Conservation (phyloP, 352 stramenopile species). For the Phytophthora boehmeriae region DNA sequence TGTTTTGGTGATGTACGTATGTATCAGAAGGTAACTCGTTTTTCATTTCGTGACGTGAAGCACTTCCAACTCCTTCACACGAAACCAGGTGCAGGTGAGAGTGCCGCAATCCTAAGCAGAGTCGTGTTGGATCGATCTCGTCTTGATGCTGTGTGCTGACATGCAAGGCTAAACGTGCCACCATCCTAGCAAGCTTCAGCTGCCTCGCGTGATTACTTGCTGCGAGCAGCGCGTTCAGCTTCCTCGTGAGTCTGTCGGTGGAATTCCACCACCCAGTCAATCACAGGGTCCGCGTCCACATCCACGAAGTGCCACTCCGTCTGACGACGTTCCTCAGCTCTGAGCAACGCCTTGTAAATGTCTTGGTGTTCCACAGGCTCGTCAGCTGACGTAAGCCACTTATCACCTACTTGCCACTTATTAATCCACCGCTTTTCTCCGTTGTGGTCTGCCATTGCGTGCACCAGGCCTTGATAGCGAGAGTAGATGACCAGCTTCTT, state of each 20-base stretch:
- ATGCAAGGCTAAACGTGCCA: too few species aligned
- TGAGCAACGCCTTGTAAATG: constrained; percentile 4
- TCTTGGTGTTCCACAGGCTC: not conserved
- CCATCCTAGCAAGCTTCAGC: too few species aligned
- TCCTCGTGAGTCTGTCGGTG: not conserved
- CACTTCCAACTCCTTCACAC: too few species aligned
- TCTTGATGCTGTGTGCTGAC: too few species aligned
- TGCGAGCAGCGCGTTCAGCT: not conserved
- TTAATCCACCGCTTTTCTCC: constrained; percentile 8
- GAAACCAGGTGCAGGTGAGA: too few species aligned
- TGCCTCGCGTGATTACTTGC: too few species aligned
- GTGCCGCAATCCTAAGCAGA: too few species aligned
- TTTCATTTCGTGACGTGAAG: too few species aligned
- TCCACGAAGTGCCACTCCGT: constrained; percentile 5
- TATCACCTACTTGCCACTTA: constrained; percentile 7
- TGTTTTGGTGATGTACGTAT: constrained; percentile 6
- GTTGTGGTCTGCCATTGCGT: constrained; percentile 1
- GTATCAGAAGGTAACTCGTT: too few species aligned
- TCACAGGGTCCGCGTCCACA: not conserved
- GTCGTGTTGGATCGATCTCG: too few species aligned
- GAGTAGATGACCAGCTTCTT: constrained; percentile 10
- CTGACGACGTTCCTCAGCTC: not conserved
- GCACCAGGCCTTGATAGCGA: constrained; percentile 6
- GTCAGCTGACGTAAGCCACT: not conserved
- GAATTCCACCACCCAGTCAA: not conserved